Base-by-base conservation (phyloP, 495 filamentous ascomycete genomes). In the Venustampulla echinocandica region DNA sequence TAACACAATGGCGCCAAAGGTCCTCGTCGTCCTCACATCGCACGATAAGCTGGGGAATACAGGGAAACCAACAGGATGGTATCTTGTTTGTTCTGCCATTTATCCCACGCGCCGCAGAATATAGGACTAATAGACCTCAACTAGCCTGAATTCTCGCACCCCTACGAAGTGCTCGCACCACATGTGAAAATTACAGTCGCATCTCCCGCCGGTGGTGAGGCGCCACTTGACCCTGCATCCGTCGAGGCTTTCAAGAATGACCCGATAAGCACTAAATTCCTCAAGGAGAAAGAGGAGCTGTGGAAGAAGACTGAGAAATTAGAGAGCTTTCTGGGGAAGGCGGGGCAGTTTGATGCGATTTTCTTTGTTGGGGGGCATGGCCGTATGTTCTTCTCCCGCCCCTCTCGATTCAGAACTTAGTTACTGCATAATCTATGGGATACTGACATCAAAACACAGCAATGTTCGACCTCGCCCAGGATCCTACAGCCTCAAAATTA, bases 301-400 rank as follows among this genome's bases (percentile, higher is more conserved):
- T 88, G 81, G 80, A 75, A 77, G 56, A 68, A 79, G 23, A 86
- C 83, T 0, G 49, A 68, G 1, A 70, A 71, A 46, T 58, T 87
- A 1, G 50, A 62, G 0, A 57, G 67, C 2, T 67, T 83, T 38
- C 32, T 71, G 0, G 73, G 76, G 0, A 67, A 68, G 22, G 71
- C 72, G 0, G 59, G 48, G 33, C 79, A 85, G 35, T 87, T 78
- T 56, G 82, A 77, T 42, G 83, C 78, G 19, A 62, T 88, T 35
- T 85, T 81, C 61, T 85, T 74, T 60, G 81, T 85, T 10, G 85
- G 85, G 53, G 84, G 84, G 19, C 80, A 87, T 63, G 84, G 84
- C n/a, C 83, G 76, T 79, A 64, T 40, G 75, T 66, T 15, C 13
- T 39, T 40, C 22, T 10, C 17, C 10, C 25, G n/a, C n/a, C n/a